Evolutionary conservation across 208 protist species (phyloP).

Genomic region (Crithidia mellificae): DNA sequence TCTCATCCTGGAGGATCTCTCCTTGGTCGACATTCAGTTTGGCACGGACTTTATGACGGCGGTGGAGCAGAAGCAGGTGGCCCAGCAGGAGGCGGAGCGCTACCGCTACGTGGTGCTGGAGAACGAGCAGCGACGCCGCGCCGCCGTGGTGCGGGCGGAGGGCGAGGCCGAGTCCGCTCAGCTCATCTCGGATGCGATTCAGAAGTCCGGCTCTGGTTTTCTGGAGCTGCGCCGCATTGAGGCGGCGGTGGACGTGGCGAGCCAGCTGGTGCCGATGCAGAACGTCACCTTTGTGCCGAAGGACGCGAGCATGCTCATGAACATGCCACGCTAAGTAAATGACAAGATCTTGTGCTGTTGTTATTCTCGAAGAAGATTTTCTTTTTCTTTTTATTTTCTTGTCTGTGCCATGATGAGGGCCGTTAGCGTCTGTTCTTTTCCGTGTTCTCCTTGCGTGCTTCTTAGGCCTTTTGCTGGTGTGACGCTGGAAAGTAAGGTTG

Average conservation of each 20-base stretch:
- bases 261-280: conserved; percentile 69
- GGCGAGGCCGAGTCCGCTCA: conserved; percentile 93
- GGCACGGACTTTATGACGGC: conserved; percentile 95
- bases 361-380: too few relatives aligned
- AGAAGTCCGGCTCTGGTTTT: conserved; percentile 73
- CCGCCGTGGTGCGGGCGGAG: conserved; percentile 93
- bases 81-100: conserved; percentile 97
- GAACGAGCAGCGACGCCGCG: conserved; percentile 93
- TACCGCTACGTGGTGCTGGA: conserved; percentile 95
- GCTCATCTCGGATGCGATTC: conserved; percentile 91
- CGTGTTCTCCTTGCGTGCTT: too few relatives aligned
- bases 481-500: too few relatives aligned
- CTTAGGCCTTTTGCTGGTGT: too few relatives aligned
- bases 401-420: neutral
- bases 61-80: conserved; percentile 97
- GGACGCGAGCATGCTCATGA: conserved; percentile 72
- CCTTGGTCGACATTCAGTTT: conserved; percentile 97
- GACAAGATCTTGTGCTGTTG: neutral
- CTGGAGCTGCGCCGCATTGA: conserved; percentile 96
- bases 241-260: conserved; percentile 95
- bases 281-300: conserved; percentile 89
- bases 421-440: neutral
- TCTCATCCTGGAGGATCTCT: conserved; percentile 97
- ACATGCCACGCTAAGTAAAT: conserved; percentile 40
- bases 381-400: too few relatives aligned